Conservation (phyloP, 2,329 filamentous ascomycete species). For the Metarhizium guizhouense region DNA sequence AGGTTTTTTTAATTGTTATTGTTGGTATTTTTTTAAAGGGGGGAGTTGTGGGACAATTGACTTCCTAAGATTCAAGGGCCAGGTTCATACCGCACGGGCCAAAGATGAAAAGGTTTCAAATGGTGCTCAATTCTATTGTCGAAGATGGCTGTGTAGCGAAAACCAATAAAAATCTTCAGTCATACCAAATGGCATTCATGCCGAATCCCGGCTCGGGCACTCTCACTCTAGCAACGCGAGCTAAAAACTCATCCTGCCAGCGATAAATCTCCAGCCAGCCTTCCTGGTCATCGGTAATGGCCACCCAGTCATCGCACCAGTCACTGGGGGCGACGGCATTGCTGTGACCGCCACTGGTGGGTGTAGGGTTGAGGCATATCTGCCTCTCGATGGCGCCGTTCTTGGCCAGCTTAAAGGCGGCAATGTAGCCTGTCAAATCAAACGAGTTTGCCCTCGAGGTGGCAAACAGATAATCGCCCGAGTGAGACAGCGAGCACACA, state of each 20-base stretch:
- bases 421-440: slow-evolving; percentile 71
- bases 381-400: slow-evolving; percentile 67
- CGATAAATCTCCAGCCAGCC: slow-evolving; percentile 83
- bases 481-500: slow-evolving; percentile 65
- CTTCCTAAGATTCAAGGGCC: no score
- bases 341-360: slow-evolving; percentile 78
- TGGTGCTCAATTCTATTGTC: no score
- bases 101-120: no score
- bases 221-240: slow-evolving; percentile 65
- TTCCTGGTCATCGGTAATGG: slow-evolving; percentile 79
- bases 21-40: not conserved
- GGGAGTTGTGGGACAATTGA: not conserved
- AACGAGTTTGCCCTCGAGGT: slow-evolving; percentile 72
- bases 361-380: slow-evolving; percentile 74
- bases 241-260: slow-evolving; percentile 75
- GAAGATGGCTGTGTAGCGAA: no score
- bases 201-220: slow-evolving; percentile 84
- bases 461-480: slow-evolving; percentile 70
- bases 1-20: no score
- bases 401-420: slow-evolving; percentile 63
- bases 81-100: no score
- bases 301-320: slow-evolving; percentile 84
- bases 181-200: slow-evolving; percentile 84
- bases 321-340: slow-evolving; percentile 81
- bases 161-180: not conserved